phyloP scores from a whole-genome alignment of 805 yeast species.

The Dipodascopsis uninucleata region DNA sequence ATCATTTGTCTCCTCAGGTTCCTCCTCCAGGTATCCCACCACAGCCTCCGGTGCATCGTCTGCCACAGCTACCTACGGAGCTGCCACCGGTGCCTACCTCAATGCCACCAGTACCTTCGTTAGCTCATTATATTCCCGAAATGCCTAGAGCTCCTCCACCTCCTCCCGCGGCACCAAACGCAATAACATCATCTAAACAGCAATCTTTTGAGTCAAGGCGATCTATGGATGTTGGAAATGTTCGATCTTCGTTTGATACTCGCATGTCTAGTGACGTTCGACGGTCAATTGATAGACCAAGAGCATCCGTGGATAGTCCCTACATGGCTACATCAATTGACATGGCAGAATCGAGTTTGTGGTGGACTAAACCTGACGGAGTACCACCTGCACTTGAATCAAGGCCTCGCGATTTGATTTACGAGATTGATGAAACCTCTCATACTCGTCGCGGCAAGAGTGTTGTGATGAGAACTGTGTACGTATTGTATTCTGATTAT shows the following conservation, averaged over 20 bases:
- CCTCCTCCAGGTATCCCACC: slow-evolving; percentile 25
- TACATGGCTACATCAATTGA: slow-evolving; percentile 36
- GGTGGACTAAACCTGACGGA: slow-evolving; percentile 63
- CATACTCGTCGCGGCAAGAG: slow-evolving; percentile 57
- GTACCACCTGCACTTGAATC: slow-evolving; percentile 52
- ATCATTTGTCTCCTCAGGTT: slow-evolving; percentile 26
- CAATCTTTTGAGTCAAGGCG: not conserved
- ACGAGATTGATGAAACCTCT: slow-evolving; percentile 60
- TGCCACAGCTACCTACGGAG: slow-evolving; percentile 22
- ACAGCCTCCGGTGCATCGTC: slow-evolving; percentile 29
- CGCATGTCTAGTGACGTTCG: slow-evolving; percentile 29
- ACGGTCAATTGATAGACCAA: slow-evolving; percentile 8
- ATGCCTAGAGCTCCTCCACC: slow-evolving; percentile 31
- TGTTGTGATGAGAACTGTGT: slow-evolving; percentile 56
- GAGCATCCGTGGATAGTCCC: slow-evolving; percentile 13
- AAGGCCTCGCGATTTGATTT: slow-evolving; percentile 50
- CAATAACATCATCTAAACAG: slow-evolving; percentile 31
- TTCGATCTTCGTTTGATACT: slow-evolving; percentile 14
- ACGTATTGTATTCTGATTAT: slow-evolving; percentile 67
- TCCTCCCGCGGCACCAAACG: slow-evolving; percentile 26
- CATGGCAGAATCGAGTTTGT: slow-evolving; percentile 41
- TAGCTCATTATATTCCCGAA: slow-evolving; percentile 30
- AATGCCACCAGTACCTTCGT: slow-evolving; percentile 26
- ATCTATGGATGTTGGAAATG: not conserved
- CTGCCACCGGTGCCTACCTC: slow-evolving; percentile 21